Conservation (phyloP, 208 protist genomes). For the Trypanosoma cruzi region DNA sequence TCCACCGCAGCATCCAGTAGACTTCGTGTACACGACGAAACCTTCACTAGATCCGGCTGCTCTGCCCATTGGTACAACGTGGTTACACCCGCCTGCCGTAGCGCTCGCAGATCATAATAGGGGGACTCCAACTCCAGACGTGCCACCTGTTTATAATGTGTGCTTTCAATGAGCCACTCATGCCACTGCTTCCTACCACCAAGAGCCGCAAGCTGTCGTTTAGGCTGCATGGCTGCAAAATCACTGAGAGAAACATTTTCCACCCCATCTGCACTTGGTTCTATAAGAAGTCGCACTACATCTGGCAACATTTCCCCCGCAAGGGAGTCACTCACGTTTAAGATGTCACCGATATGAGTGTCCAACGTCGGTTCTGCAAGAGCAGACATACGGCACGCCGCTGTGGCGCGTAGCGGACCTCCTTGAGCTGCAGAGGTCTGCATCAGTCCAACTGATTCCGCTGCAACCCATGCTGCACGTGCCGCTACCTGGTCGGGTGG, state of each 20-base stretch:
- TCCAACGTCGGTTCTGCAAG: constrained; percentile 49
- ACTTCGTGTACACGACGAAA: constrained; percentile 72
- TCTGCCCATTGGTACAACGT: constrained; percentile 84
- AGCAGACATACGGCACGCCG: constrained; percentile 36
- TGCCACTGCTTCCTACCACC: constrained; percentile 62
- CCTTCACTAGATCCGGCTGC: constrained; percentile 68
- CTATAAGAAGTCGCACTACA: constrained; percentile 80
- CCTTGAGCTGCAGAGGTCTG: constrained; percentile 9
- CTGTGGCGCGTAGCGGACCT: constrained; percentile 24
- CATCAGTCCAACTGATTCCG: neutral
- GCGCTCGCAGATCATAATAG: constrained; percentile 55
- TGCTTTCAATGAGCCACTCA: constrained; percentile 72
- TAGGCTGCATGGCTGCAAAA: constrained; percentile 79
- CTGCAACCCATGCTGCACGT: neutral
- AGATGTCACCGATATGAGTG: constrained; percentile 69
- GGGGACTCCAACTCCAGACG: constrained; percentile 58
- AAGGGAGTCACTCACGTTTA: constrained; percentile 52
- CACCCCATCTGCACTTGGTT: constrained; percentile 58
- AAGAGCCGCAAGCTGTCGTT: constrained; percentile 69
- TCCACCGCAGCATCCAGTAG: constrained; percentile 80
- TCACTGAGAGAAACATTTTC: constrained; percentile 72
- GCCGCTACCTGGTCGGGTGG: neutral
- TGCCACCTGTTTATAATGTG: constrained; percentile 73
- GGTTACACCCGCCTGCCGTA: constrained; percentile 74
- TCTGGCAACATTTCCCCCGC: constrained; percentile 58